Evolutionary conservation across 805 yeast species (phyloP), one percentile per base, ranked within the genome.

Genomic region (Allodekkera sacchari): DNA sequence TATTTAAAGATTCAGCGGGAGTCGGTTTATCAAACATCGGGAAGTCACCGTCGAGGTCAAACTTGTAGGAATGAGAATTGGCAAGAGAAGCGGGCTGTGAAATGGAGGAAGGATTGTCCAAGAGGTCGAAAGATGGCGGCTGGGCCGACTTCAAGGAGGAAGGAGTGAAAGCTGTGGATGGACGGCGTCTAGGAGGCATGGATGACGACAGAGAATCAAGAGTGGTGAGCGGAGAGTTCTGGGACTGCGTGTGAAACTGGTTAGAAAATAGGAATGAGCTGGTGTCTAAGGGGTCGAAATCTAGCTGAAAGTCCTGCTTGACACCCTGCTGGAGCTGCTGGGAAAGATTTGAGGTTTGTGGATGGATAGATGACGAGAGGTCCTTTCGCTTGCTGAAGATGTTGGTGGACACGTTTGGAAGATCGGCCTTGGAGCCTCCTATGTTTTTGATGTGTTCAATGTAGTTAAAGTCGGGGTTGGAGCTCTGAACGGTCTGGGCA

Each of bases 331-430:
- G 34, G 29, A 52, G 42, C 3, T 54, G 44, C 28, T 53, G 56
- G 2, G 56, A 49, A 5, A 51, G 37, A 35, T 51, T 50, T 4
- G 55, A 50, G 19, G 42, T 36, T 12, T 49, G 55, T 3, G 50
- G 44, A 17, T 41, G 35, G n/a, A 45, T 28, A 12, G 36, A 28
- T 7, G 52, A 47, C 5, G 49, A 36, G 6, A 47, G 40, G 26
- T 47, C 50, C 23, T 48, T 45, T 30, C 53, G 36, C 14, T 39
- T 42, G 23, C 22, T 19, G 24, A 21, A 15, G 33, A 22, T 7
- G 15, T 13, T 28, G 29, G 12, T 14, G 19, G 11, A 17, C 25
- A 16, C 18, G n/a, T 24, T 12, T 5, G 31, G 31, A 15, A 29
- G 24, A 27, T 27, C 17, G 7, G 27, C 13, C 28, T 25, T 5